Percentiles rank a stretch among this genome's conserved stretches.
These are phyloP conservation scores for Pythium oligandrum DNA, from an alignment of 352 stramenopile genomes.

Conservation along the genomic window DNA sequence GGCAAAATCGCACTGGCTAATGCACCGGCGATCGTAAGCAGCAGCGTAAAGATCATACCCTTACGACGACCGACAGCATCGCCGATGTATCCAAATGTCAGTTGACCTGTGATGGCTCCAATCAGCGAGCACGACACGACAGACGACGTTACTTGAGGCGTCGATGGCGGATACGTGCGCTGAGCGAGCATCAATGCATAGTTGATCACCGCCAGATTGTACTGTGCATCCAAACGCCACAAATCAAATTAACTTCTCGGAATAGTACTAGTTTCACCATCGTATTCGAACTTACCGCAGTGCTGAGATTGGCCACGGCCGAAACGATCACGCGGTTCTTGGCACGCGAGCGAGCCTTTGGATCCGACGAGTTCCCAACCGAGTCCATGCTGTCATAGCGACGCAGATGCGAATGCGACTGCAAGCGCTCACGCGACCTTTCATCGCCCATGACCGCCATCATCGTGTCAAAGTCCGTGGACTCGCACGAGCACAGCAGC, in stretches of 20 bases:
- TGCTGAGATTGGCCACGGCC: slow-evolving; percentile 78
- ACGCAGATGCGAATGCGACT: background rate
- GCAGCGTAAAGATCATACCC: slow-evolving; percentile 72
- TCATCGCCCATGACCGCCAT: slow-evolving; percentile 7
- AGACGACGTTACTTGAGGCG: slow-evolving; percentile 45
- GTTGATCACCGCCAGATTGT: slow-evolving; percentile 79
- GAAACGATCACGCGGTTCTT: slow-evolving; percentile 48
- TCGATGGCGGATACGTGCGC: slow-evolving; percentile 43
- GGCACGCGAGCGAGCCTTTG: slow-evolving; percentile 1
- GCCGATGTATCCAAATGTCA: slow-evolving; percentile 79
- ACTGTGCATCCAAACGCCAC: slow-evolving; percentile 25
- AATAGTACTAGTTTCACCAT: background rate
- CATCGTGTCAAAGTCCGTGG: slow-evolving; percentile 14
- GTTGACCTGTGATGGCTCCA: slow-evolving; percentile 72
- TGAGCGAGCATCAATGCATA: slow-evolving; percentile 54
- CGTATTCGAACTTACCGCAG: slow-evolving; percentile 33
- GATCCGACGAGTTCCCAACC: background rate
- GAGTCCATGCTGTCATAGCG: slow-evolving; percentile 6
- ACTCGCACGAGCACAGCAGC: slow-evolving; percentile 8
- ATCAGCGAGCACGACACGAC: slow-evolving; percentile 69
- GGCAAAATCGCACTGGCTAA: slow-evolving; percentile 49
- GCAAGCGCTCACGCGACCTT: background rate
- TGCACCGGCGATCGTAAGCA: slow-evolving; percentile 62
- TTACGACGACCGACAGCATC: slow-evolving; percentile 58
- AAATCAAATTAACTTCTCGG: background rate